phyloP scores from a whole-genome alignment of 1,284 basidiomycete species.

The Pseudozyma pruni region DNA sequence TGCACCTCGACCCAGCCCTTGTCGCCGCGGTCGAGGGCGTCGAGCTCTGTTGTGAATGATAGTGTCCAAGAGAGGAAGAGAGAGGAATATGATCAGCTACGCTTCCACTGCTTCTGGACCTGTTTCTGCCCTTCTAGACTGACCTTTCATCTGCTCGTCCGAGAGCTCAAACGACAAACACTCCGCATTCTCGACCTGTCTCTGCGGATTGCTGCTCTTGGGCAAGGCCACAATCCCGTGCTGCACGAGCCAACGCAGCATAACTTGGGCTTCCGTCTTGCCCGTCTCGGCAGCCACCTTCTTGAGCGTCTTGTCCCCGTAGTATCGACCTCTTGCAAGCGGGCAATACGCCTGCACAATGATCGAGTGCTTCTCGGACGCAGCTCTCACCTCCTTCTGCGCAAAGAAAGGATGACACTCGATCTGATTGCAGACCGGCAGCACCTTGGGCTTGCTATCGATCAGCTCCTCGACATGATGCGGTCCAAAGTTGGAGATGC shows the following conservation, averaged over 20 bases:
- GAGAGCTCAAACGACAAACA: conserved; percentile 78
- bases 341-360: conserved; percentile 84
- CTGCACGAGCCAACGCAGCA: conserved; percentile 82
- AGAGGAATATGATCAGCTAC: too few relatives aligned
- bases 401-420: conserved; percentile 58
- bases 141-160: conserved; percentile 73
- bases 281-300: conserved; percentile 70
- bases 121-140: too few relatives aligned
- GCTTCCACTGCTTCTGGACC: too few relatives aligned
- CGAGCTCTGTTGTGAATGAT: conserved; percentile 37
- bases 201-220: conserved; percentile 72
- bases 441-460: conserved; percentile 40
- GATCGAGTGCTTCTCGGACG: conserved; percentile 77
- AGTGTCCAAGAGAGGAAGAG: not conserved
- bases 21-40: conserved; percentile 35
- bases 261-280: conserved; percentile 78
- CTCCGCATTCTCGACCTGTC: conserved; percentile 78
- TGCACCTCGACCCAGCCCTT: conserved; percentile 46
- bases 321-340: conserved; percentile 77
- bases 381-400: conserved; percentile 77
- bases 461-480: conserved; percentile 53
- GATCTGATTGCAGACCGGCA: conserved; percentile 59
- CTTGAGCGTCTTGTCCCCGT: conserved; percentile 44
- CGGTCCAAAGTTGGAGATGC: conserved; percentile 71
- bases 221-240: conserved; percentile 51